Evolutionary conservation across 805 yeast genomes (phyloP), one percentile per base, ranked within the genome.

Genomic region (Metschnikowia similis): DNA sequence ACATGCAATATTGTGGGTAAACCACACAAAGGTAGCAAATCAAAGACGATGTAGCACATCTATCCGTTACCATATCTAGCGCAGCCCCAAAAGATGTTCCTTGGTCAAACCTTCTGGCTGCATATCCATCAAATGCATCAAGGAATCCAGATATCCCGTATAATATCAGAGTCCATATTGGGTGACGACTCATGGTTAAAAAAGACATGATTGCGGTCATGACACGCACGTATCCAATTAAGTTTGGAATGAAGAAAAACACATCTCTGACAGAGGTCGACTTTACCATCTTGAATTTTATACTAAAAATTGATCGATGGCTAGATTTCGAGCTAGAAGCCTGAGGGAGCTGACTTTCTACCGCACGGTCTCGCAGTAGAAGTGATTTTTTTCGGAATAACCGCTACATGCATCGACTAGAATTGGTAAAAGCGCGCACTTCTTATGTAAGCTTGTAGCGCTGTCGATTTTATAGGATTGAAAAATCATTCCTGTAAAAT

Each of bases 1-100:
- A 56, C 10, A 87, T 69, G 46, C 81, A 73, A 69, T 75, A 86
- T 31, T 67, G 60, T 7, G 97, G 97, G 63, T 88, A 92, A 42
- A 87, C 73, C 35, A 87, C 83, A 57, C 94, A 82, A 50, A 94
- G 75, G 66, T 80, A 94, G 66, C 96, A 90, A 58, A 94, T 83
- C 61, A 94, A 77, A n/a, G 96, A 86, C 11, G 96, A 82, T 0
- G 99, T 94, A 11, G 99, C 91, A 66, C 97, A 94, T 64, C 99
- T 79, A 67, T 94, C 99, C 16, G 99, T 92, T 31, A 94, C 97
- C 99, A 94, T 94, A 69, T 94, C 99, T 59, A 94, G 78, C 17
- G 95, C 96, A 16, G 99, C 98, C 35, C 99, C 99, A 58, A 89
- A 89, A 57, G 82, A 80, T 31, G 97, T 88, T 13, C 96, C 85